These are phyloP conservation scores for Geotrichum fermentans DNA, from an alignment of 1,139 yeast species.

Conservation along the genomic window DNA sequence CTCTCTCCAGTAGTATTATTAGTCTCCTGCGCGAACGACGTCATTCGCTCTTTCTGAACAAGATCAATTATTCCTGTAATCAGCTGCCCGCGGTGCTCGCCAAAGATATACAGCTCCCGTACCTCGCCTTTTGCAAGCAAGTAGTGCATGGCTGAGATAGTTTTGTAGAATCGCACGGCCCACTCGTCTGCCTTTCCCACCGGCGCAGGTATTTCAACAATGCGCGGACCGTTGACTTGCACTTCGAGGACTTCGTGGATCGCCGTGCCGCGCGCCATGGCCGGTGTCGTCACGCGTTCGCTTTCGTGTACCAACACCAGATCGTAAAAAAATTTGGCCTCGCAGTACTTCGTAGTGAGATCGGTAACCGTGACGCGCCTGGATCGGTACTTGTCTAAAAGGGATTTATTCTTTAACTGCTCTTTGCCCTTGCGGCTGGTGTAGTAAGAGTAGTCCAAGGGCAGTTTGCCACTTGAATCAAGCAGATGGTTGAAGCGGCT, in stretches of 20 bases:
- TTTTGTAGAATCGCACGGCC: constrained; percentile 1
- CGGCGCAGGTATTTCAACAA: not conserved
- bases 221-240: constrained; percentile 7
- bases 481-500: too few relatives aligned
- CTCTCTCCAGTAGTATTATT: too few relatives aligned
- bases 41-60: constrained; percentile 15
- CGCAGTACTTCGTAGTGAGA: constrained; percentile 32
- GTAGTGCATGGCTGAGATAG: constrained; percentile 10
- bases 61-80: constrained; percentile 36
- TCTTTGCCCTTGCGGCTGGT: not conserved
- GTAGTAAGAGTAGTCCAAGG: not conserved
- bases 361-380: constrained; percentile 31
- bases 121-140: constrained; percentile 21
- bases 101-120: constrained; percentile 36
- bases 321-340: constrained; percentile 27
- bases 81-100: constrained; percentile 24
- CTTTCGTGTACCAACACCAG: constrained; percentile 3
- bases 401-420: too few relatives aligned
- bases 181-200: not conserved
- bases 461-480: not conserved
- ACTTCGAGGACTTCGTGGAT: constrained; percentile 32
- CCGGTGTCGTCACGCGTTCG: constrained; percentile 18
- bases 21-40: too few relatives aligned
- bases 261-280: constrained; percentile 30
- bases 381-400: constrained; percentile 19